Percentiles rank a stretch among this genome's conserved stretches.
These are phyloP conservation scores for Leishmania turanica DNA, from an alignment of 208 protist species.

Conservation along the genomic window DNA sequence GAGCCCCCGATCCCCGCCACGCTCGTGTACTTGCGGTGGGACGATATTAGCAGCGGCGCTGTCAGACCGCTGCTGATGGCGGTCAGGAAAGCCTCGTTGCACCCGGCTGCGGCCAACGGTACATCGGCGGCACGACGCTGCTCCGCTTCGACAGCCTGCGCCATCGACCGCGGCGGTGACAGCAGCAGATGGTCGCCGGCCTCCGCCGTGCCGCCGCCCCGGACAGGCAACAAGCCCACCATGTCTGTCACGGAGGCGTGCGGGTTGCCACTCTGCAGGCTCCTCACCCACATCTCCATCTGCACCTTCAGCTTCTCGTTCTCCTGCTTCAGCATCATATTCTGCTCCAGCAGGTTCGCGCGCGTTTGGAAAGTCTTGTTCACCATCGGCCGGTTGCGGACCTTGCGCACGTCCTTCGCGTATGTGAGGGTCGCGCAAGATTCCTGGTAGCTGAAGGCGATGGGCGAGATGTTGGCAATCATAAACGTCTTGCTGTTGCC, in stretches of 20 bases:
- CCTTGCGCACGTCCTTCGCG: slow-evolving; percentile 67
- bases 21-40: slow-evolving; percentile 59
- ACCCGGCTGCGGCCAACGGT: not conserved
- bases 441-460: slow-evolving; percentile 72
- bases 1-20: slow-evolving; percentile 58
- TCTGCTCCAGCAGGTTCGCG: slow-evolving; percentile 75
- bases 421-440: slow-evolving; percentile 74
- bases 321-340: slow-evolving; percentile 57
- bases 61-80: slow-evolving; percentile 32
- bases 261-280: slow-evolving; percentile 12
- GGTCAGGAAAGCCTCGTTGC: slow-evolving; percentile 41
- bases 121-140: slow-evolving; percentile 12
- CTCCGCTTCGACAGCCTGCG: slow-evolving; percentile 4
- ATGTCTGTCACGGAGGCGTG: not conserved
- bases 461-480: slow-evolving; percentile 90
- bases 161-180: not conserved
- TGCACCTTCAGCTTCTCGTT: slow-evolving; percentile 67
- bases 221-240: not conserved
- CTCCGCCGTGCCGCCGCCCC: not conserved
- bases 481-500: slow-evolving; percentile 94
- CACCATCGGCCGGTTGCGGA: slow-evolving; percentile 90
- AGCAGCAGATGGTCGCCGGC: not conserved
- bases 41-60: slow-evolving; percentile 53
- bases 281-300: slow-evolving; percentile 53
- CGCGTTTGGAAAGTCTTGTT: slow-evolving; percentile 92